Conservation (phyloP, 305 asterid species). For the Plantago rigida region DNA sequence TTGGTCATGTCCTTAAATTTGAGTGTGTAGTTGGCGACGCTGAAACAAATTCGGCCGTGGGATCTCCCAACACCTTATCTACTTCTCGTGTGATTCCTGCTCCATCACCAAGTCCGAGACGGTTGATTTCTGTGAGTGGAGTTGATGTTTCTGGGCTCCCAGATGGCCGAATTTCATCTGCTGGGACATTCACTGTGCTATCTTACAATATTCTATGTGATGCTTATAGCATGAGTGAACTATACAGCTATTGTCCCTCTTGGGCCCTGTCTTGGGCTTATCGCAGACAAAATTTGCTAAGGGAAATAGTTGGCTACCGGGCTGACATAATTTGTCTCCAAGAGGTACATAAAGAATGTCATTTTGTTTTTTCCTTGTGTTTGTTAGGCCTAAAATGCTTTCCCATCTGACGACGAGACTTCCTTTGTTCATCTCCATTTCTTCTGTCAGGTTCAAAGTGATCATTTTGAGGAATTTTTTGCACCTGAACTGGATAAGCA, state of each 20-base stretch:
- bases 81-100: constrained; percentile 96
- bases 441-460: constrained; percentile 67
- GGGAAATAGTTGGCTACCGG: constrained; percentile 83
- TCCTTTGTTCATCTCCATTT: constrained; percentile 14
- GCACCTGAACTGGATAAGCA: constrained; percentile 94
- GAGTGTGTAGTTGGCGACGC: constrained; percentile 79
- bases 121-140: constrained; percentile 56
- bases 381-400: background rate
- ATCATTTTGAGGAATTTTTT: constrained; percentile 83
- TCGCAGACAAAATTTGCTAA: constrained; percentile 79
- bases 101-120: constrained; percentile 87
- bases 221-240: constrained; percentile 56
- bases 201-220: constrained; percentile 86
- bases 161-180: constrained; percentile 48
- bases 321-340: constrained; percentile 95
- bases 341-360: constrained; percentile 50
- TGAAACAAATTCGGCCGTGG: constrained; percentile 56
- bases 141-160: constrained; percentile 52
- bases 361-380: constrained; percentile 7
- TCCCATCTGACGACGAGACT: constrained; percentile 8
- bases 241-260: constrained; percentile 79
- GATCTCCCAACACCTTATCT: constrained; percentile 51
- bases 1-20: constrained; percentile 80
- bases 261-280: constrained; percentile 99
- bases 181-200: constrained; percentile 85